Evolutionary conservation across 2,329 filamentous ascomycete species (phyloP).

Genomic region (Xylariaceae sp.): DNA sequence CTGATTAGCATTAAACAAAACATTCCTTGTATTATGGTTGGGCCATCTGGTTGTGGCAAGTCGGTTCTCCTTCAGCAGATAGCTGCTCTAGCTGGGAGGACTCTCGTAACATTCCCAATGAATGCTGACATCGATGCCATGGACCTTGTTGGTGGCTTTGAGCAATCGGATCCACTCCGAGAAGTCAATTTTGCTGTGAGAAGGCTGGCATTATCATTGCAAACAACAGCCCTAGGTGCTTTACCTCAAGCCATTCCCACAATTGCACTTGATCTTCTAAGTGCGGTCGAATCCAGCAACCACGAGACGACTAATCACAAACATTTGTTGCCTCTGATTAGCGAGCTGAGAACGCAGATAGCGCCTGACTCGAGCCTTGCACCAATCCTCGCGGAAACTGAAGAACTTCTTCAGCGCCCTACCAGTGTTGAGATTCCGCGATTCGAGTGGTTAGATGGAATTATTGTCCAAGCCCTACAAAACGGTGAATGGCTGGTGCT

Average conservation of each 20-base stretch:
- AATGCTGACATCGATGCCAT: conserved; percentile 96
- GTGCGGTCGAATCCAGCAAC: conserved; percentile 44
- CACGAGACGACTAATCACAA: conserved; percentile 40
- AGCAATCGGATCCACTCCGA: conserved; percentile 82
- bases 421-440: conserved; percentile 67
- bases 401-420: conserved; percentile 50
- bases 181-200: conserved; percentile 62
- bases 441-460: conserved; percentile 95
- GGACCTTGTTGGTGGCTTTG: conserved; percentile 95
- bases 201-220: conserved; percentile 39
- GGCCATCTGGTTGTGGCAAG: conserved; percentile 83
- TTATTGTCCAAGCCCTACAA: conserved; percentile 83
- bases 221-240: conserved; percentile 46
- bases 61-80: conserved; percentile 75
- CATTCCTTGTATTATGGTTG: conserved; percentile 86
- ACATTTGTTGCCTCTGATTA: conserved; percentile 38
- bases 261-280: conserved; percentile 50
- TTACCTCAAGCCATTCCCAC: conserved; percentile 47
- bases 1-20: conserved; percentile 83
- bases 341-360: conserved; percentile 40
- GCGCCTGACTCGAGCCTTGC: conserved; percentile 46
- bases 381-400: conserved; percentile 46
- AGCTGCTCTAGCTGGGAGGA: conserved; percentile 73
- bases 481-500: conserved; percentile 89
- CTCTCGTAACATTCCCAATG: conserved; percentile 78